Percentiles rank a stretch among this genome's conserved stretches.
These are phyloP conservation scores for Aspergillus udagawae DNA, from an alignment of 2,329 filamentous ascomycete species.

Conservation along the genomic window DNA sequence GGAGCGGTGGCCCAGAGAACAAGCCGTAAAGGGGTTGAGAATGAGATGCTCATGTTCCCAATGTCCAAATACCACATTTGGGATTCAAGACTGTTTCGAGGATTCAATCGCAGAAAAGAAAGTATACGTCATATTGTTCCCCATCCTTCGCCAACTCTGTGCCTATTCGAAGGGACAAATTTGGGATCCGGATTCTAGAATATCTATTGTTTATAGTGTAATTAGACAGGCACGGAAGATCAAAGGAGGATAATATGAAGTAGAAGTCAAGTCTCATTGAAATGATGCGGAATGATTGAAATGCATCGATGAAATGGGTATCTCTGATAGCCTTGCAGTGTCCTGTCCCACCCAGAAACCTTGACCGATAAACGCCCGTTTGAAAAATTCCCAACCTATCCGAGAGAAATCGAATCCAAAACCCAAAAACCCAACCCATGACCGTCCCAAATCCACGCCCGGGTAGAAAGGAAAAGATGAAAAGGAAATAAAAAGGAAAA, in stretches of 20 bases:
- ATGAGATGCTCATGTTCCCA: background rate
- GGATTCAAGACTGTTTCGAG: too few species aligned
- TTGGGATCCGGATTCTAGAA: background rate
- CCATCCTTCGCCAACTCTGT: background rate
- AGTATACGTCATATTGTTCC: background rate
- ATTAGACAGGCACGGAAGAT: background rate
- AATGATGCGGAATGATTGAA: background rate
- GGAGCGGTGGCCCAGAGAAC: background rate
- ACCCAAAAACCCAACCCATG: constrained; percentile 1
- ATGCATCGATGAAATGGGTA: background rate
- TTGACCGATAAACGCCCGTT: constrained; percentile 1
- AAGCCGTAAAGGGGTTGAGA: background rate
- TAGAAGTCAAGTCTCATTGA: background rate
- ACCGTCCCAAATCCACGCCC: background rate
- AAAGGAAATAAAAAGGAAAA: constrained; percentile 4
- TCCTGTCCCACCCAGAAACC: background rate
- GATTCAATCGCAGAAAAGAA: background rate
- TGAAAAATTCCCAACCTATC: constrained; percentile 1
- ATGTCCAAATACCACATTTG: background rate
- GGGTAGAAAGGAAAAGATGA: constrained; percentile 11
- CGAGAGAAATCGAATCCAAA: constrained; percentile 4
- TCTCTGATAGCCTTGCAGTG: background rate
- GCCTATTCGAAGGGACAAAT: background rate
- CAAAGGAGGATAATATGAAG: too few species aligned
- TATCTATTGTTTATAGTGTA: background rate